Conservation (phyloP, 169 alveolate genomes). For the Eimeria necatrix region DNA sequence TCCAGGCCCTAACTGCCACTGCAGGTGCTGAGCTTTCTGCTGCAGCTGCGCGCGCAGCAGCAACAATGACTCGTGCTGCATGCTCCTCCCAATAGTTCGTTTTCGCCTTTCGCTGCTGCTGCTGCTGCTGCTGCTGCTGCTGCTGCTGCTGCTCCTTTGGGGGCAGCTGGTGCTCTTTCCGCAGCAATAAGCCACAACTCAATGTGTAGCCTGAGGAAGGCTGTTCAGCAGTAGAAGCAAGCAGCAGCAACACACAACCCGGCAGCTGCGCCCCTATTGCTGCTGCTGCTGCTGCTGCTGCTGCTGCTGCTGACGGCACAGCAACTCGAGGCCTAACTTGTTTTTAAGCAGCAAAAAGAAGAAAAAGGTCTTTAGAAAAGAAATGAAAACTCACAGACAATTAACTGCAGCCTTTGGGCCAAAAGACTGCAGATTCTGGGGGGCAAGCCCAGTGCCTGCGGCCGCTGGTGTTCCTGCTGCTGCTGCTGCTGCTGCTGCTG, state of each 20-base stretch:
- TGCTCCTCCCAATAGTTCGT: not conserved
- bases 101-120: not conserved
- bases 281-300: constrained; percentile 61
- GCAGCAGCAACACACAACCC: not conserved
- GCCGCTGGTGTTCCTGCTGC: not conserved
- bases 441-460: not conserved
- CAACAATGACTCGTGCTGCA: constrained; percentile 25
- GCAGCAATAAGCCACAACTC: not conserved
- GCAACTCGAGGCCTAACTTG: not conserved
- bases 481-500: not conserved
- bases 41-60: constrained; percentile 59
- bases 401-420: not conserved
- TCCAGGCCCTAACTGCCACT: not conserved
- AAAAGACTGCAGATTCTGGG: not conserved
- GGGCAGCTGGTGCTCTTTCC: constrained; percentile 3
- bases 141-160: constrained; percentile 5
- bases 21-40: not conserved
- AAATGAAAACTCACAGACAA: not conserved
- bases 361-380: no score
- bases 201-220: constrained; percentile 32
- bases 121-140: constrained; percentile 37
- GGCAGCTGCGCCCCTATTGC: constrained; percentile 16
- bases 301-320: not conserved
- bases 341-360: no score
- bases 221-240: constrained; percentile 1